A percentile compares a stretch with the other conserved stretches of the same genome.
Conservation (phyloP, 805 yeast species). For the Wickerhamiella australiensis region DNA sequence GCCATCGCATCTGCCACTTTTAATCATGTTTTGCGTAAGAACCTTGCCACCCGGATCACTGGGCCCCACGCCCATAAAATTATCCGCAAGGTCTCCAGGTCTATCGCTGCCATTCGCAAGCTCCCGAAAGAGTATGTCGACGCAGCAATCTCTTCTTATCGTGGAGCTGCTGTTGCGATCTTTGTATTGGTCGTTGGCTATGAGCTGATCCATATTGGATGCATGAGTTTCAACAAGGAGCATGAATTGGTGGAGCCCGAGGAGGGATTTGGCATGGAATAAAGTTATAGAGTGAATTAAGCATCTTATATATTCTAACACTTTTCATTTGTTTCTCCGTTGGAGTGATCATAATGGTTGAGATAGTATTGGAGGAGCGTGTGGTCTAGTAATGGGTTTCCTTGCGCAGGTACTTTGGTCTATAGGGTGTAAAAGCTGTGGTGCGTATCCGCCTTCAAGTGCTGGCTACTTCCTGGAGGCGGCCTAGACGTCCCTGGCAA, state of each 20-base stretch:
- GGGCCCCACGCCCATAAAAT: conserved; percentile 36
- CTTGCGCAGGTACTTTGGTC: too few relatives aligned
- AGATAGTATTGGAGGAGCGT: too few relatives aligned
- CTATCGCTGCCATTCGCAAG: conserved; percentile 38
- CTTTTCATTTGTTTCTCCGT: too few relatives aligned
- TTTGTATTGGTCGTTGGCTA: conserved; percentile 22
- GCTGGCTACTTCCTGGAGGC: too few relatives aligned
- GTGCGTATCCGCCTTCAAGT: too few relatives aligned
- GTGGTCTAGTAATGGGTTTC: too few relatives aligned
- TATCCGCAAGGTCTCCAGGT: conserved; percentile 36
- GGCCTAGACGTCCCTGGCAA: too few relatives aligned
- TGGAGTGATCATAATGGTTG: too few relatives aligned
- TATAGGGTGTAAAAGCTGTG: too few relatives aligned
- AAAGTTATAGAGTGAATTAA: neutral
- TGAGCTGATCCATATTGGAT: conserved; percentile 3
- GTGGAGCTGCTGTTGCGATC: conserved; percentile 38
- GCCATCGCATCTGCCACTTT: conserved; percentile 56
- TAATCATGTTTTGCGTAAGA: conserved; percentile 35
- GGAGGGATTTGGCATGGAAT: conserved; percentile 3
- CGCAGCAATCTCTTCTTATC: conserved; percentile 31
- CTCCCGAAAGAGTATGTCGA: conserved; percentile 37
- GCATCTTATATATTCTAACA: neutral
- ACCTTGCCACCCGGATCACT: conserved; percentile 25
- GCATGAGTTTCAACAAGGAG: conserved; percentile 3
- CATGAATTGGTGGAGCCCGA: conserved; percentile 7